Conservation (phyloP, 768 basidiomycete species). For the Russula brevipes region DNA sequence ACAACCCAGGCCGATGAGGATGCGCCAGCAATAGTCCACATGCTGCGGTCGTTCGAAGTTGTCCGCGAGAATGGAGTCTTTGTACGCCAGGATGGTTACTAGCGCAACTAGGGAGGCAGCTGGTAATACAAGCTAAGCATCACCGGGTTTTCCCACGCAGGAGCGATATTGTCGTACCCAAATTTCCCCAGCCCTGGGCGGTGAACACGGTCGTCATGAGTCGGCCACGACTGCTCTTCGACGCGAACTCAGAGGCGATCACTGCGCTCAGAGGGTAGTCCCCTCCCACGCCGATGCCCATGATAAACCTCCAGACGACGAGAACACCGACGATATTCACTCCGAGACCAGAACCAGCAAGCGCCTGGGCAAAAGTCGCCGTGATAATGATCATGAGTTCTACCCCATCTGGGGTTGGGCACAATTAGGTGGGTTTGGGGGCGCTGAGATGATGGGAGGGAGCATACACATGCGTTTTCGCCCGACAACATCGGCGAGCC, state of each 20-base stretch:
- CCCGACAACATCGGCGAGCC: slow-evolving; percentile 41
- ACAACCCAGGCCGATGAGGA: slow-evolving; percentile 83
- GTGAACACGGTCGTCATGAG: slow-evolving; percentile 89
- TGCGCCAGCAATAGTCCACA: slow-evolving; percentile 79
- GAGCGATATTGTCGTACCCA: slow-evolving; percentile 41
- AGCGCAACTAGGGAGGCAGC: slow-evolving; percentile 63
- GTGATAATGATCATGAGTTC: slow-evolving; percentile 79
- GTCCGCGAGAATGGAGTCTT: slow-evolving; percentile 47
- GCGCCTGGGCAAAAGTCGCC: slow-evolving; percentile 71
- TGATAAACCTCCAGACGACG: slow-evolving; percentile 79
- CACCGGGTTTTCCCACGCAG: too few relatives aligned
- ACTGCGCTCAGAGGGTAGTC: slow-evolving; percentile 84
- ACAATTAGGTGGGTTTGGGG: background rate
- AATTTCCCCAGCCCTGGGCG: slow-evolving; percentile 85
- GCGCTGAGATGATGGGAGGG: background rate
- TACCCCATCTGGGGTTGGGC: slow-evolving; percentile 46
- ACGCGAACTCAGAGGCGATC: slow-evolving; percentile 85
- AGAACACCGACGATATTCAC: slow-evolving; percentile 70
- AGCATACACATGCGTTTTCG: slow-evolving; percentile 54
- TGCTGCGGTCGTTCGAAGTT: slow-evolving; percentile 38
- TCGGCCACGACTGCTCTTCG: slow-evolving; percentile 68
- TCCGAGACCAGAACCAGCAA: slow-evolving; percentile 64
- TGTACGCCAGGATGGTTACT: slow-evolving; percentile 64
- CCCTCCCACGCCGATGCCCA: slow-evolving; percentile 82
- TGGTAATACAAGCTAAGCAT: slow-evolving; percentile 26